Evolutionary conservation across 2,329 filamentous ascomycete genomes (phyloP), one percentile per base, ranked within the genome.

Genomic region (Monilinia vaccinii-corymbosi): DNA sequence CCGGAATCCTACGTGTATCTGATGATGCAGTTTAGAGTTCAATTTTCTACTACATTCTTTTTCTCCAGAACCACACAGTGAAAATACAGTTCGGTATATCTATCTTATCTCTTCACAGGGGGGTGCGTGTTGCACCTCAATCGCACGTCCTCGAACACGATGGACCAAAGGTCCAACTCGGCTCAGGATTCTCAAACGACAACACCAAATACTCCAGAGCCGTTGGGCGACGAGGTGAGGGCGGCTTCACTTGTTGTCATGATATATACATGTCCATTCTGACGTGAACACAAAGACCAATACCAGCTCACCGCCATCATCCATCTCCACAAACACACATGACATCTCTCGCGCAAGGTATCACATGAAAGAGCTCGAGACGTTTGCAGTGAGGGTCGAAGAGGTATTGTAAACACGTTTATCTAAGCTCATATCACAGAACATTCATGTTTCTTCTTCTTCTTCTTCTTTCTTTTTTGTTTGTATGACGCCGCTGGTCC

Each of bases 271-370:
- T 36, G 25, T n/a, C n/a, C 31, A 38, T 51, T 50, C 21, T 31
- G 56, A 59, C 47, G 34, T 52, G 48, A 53, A 38, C 21, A 52
- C 34, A 44, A 59, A 21, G 45, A 42, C 45, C 13, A 46, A 59
- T 53, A 46, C 25, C 32, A 59, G 56, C 31, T 52, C 56, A 59
- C 58, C 58, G 49, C 58, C 58, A 46, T 60, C 49, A 32, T 47
- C 49, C 28, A 60, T 60, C 49, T 60, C 58, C 42, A 56, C 58
- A 31, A 53, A 53, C 51, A 63, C 62, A 25, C 60, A 63, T 60
- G 62, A 63, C 56, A 63, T 58, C 36, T 56, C 52, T 46, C 52
- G 62, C 21, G 47, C 60, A 23, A 63, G 60, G 50, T 63, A 63
- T 58, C 60, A 63, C 42, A 60, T 63, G 31, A 46, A 62, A 50